A percentile compares a stretch with the other conserved stretches of the same genome.
Evolutionary conservation across 345 rosid genomes (phyloP).

Genomic region (Dipteronia dyeriana): DNA sequence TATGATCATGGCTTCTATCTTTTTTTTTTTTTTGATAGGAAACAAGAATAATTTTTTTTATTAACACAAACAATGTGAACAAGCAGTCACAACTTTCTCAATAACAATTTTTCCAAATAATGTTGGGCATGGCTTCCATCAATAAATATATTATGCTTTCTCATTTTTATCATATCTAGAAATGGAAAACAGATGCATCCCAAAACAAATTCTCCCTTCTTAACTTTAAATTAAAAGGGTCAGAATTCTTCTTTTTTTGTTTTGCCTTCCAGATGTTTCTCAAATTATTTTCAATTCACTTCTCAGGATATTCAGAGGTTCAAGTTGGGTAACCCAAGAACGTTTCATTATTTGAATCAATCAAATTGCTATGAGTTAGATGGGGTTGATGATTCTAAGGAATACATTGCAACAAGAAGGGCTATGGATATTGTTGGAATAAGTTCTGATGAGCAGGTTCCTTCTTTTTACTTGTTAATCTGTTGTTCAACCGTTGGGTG

Average conservation of each 20-base stretch:
- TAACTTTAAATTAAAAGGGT: not conserved
- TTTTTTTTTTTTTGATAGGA: too few relatives aligned
- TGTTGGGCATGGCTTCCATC: not conserved
- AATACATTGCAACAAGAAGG: conserved; percentile 75
- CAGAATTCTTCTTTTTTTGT: conserved; percentile 7
- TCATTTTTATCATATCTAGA: not conserved
- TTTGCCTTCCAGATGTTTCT: not conserved
- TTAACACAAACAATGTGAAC: too few relatives aligned
- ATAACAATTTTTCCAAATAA: too few relatives aligned
- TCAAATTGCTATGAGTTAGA: conserved; percentile 89
- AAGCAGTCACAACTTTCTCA: too few relatives aligned
- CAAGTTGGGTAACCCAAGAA: conserved; percentile 82
- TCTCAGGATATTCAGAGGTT: conserved; percentile 75
- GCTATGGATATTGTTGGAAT: conserved; percentile 99
- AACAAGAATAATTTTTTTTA: too few relatives aligned
- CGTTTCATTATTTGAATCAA: conserved; percentile 93
- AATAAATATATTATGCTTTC: not conserved
- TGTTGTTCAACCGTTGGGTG: conserved; percentile 17
- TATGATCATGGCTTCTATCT: not conserved
- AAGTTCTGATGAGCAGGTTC: conserved; percentile 83
- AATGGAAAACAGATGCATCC: not conserved
- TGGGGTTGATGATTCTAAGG: conserved; percentile 78
- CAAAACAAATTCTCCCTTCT: not conserved
- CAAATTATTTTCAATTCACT: conserved; percentile 18
- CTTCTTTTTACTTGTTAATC: conserved; percentile 3